A percentile compares a stretch with the other conserved stretches of the same genome.
Evolutionary conservation across 257 asterid genomes (phyloP).

Genomic region (Leptodermis oblonga): DNA sequence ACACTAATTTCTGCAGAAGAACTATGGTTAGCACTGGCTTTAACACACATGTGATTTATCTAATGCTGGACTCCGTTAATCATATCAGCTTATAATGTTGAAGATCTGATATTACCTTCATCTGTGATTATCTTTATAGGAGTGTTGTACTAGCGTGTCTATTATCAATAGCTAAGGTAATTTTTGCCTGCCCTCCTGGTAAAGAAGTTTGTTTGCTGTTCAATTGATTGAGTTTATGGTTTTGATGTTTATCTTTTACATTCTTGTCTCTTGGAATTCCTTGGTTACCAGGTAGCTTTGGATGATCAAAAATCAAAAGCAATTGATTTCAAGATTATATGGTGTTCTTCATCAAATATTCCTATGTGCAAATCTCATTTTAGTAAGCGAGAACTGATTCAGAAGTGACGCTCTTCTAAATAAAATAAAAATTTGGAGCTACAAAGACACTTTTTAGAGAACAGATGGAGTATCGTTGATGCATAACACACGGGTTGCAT

Average conservation of each 20-base stretch:
- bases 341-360: constrained; percentile 68
- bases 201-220: constrained; percentile 4
- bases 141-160: constrained; percentile 18
- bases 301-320: constrained; percentile 65
- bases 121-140: neutral
- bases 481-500: no score
- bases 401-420: no score
- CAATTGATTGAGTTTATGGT: constrained; percentile 9
- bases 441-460: no score
- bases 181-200: constrained; percentile 5
- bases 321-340: constrained; percentile 50
- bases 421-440: no score
- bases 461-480: no score
- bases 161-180: constrained; percentile 79
- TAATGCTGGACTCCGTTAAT: neutral
- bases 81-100: neutral
- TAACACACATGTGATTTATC: neutral
- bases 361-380: constrained; percentile 38
- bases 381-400: constrained; percentile 72
- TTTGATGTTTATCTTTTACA: neutral
- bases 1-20: no score
- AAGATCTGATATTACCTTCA: no score
- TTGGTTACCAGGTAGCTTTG: constrained; percentile 56
- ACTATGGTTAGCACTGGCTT: no score
- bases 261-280: constrained; percentile 7